Conservation (phyloP, 2,329 filamentous ascomycete genomes). For the Verticillium isaacii region DNA sequence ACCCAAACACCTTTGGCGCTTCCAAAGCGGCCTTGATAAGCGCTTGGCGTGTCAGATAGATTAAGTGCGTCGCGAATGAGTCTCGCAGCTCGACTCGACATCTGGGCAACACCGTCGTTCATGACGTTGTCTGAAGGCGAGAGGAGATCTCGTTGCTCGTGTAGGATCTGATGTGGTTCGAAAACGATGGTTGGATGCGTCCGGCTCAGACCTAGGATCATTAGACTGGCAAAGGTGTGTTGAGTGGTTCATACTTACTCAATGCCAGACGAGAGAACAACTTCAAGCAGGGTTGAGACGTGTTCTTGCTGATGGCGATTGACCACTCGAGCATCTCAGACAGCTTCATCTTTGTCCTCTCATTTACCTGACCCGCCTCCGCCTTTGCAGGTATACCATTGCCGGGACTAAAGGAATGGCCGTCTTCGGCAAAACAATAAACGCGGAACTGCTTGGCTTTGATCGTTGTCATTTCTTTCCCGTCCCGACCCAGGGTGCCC, state of each 20-base stretch:
- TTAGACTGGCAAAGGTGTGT: background rate
- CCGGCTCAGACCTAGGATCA: slow-evolving; percentile 42
- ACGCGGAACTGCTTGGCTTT: slow-evolving; percentile 31
- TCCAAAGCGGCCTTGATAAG: slow-evolving; percentile 65
- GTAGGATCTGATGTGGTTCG: slow-evolving; percentile 38
- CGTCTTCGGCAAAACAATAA: slow-evolving; percentile 52
- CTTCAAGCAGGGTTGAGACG: slow-evolving; percentile 44
- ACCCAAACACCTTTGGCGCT: slow-evolving; percentile 76
- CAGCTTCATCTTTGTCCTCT: slow-evolving; percentile 29
- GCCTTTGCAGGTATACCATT: slow-evolving; percentile 16
- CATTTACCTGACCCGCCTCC: slow-evolving; percentile 13
- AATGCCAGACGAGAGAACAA: slow-evolving; percentile 54
- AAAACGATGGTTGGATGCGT: slow-evolving; percentile 43
- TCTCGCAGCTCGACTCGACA: slow-evolving; percentile 56
- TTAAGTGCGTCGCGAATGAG: slow-evolving; percentile 46
- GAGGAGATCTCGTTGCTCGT: slow-evolving; percentile 28
- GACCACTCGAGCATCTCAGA: slow-evolving; percentile 47
- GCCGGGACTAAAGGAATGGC: slow-evolving; percentile 30
- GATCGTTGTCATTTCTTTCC: slow-evolving; percentile 11
- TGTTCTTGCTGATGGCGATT: slow-evolving; percentile 39
- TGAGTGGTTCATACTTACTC: slow-evolving; percentile 28
- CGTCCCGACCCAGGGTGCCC: background rate
- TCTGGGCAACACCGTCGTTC: slow-evolving; percentile 63
- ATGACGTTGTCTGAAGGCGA: slow-evolving; percentile 43
- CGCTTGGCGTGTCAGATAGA: slow-evolving; percentile 51